Evolutionary conservation across 805 yeast species (phyloP).

Genomic region (Saccharomycopsis sp.): DNA sequence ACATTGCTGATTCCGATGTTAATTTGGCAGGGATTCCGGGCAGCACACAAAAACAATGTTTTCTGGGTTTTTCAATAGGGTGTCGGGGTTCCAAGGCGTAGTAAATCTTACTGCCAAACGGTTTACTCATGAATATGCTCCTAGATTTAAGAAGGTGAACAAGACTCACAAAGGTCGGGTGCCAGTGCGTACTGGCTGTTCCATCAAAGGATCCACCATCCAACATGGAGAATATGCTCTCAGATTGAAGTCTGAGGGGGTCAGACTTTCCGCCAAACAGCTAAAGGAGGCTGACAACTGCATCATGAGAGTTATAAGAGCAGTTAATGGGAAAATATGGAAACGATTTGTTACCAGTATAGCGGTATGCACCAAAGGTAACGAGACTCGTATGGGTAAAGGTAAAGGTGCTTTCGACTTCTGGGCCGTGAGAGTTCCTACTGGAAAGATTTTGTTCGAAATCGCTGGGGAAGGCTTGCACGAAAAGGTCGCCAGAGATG

Average conservation of each 20-base stretch:
- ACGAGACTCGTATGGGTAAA: conserved; percentile 99
- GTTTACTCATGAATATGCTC: conserved; percentile 68
- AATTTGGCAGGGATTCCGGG: not conserved
- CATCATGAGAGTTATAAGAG: conserved; percentile 76
- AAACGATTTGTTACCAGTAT: conserved; percentile 77
- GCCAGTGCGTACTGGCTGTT: conserved; percentile 90
- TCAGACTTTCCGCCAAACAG: conserved; percentile 79
- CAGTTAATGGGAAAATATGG: conserved; percentile 66
- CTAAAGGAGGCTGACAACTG: conserved; percentile 86
- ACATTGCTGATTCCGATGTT: too few relatives aligned
- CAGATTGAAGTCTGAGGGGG: conserved; percentile 83
- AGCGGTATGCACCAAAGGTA: conserved; percentile 94
- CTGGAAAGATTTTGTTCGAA: conserved; percentile 90
- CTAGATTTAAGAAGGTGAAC: conserved; percentile 56
- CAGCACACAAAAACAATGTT: not conserved
- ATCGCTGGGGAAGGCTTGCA: conserved; percentile 70
- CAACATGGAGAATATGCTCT: conserved; percentile 81
- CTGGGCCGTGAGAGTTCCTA: conserved; percentile 95
- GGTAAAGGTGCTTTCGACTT: conserved; percentile 97
- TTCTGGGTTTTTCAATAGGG: not conserved
- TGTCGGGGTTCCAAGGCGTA: not conserved
- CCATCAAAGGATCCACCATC: conserved; percentile 77
- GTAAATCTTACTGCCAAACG: conserved; percentile 27
- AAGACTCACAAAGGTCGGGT: conserved; percentile 94
- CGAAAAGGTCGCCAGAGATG: conserved; percentile 84